phyloP scores from a whole-genome alignment of 2,329 filamentous ascomycete species.

The Monosporascus sp. region DNA sequence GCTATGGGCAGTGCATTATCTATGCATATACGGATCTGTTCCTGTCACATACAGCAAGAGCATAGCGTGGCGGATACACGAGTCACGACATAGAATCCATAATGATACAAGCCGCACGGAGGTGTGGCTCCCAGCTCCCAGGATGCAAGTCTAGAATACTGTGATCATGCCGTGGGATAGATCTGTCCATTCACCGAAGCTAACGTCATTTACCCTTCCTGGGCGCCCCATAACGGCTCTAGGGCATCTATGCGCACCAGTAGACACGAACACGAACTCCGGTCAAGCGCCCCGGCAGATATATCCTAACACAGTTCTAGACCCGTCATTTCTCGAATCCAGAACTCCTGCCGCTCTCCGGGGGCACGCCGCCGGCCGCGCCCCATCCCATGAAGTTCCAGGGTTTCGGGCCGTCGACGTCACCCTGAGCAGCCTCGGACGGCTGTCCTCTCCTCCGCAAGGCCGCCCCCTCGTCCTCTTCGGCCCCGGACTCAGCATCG shows the following conservation, averaged over 20 bases:
- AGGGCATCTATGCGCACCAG: too few relatives aligned
- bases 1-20: too few relatives aligned
- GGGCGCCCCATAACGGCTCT: too few relatives aligned
- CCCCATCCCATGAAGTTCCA: conserved; percentile 26
- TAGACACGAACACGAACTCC: too few relatives aligned
- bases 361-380: conserved; percentile 7
- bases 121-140: conserved; percentile 8
- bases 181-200: too few relatives aligned
- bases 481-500: conserved; percentile 64
- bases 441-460: conserved; percentile 21
- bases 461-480: conserved; percentile 39
- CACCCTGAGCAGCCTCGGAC: conserved; percentile 1
- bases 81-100: conserved; percentile 8
- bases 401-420: neutral
- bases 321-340: conserved; percentile 1
- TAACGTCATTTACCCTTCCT: too few relatives aligned
- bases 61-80: conserved; percentile 2
- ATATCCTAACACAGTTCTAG: too few relatives aligned
- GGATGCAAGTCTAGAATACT: too few relatives aligned
- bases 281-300: too few relatives aligned
- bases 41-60: conserved; percentile 7
- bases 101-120: conserved; percentile 13
- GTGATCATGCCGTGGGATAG: too few relatives aligned
- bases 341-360: conserved; percentile 15
- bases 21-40: conserved; percentile 1